Conservation (phyloP, 352 stramenopile genomes). For the Phytophthora constricta region DNA sequence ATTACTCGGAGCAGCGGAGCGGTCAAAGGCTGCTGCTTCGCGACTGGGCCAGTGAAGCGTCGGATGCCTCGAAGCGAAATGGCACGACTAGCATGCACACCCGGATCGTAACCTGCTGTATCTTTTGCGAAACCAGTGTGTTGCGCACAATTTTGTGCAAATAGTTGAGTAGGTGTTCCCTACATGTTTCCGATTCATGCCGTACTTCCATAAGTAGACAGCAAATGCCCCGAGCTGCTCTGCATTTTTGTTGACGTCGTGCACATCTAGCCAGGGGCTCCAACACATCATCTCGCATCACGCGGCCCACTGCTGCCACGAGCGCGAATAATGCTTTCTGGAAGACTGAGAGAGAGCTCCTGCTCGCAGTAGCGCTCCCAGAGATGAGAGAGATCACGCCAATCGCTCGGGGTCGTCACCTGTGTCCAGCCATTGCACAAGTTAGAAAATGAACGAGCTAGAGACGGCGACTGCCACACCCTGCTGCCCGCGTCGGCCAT, state of each 20-base stretch:
- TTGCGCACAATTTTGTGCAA: constrained; percentile 19
- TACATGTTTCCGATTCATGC: constrained; percentile 11
- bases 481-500: constrained; percentile 25
- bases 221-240: constrained; percentile 24
- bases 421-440: constrained; percentile 9
- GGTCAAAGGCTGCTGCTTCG: constrained; percentile 20
- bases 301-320: constrained; percentile 9
- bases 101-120: not conserved
- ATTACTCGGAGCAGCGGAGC: too few species aligned
- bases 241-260: constrained; percentile 2
- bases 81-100: constrained; percentile 5
- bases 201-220: constrained; percentile 25
- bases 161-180: constrained; percentile 29
- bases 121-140: constrained; percentile 25
- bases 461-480: constrained; percentile 13
- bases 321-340: constrained; percentile 6
- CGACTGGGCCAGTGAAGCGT: constrained; percentile 1
- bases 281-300: constrained; percentile 21
- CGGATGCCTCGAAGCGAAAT: constrained; percentile 4
- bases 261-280: not conserved
- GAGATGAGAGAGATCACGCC: constrained; percentile 22
- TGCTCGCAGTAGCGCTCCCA: constrained; percentile 21
- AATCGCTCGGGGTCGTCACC: constrained; percentile 15
- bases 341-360: constrained; percentile 16
- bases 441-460: constrained; percentile 10